Evolutionary conservation across 345 rosid species (phyloP).

Genomic region (Salix exigua): DNA sequence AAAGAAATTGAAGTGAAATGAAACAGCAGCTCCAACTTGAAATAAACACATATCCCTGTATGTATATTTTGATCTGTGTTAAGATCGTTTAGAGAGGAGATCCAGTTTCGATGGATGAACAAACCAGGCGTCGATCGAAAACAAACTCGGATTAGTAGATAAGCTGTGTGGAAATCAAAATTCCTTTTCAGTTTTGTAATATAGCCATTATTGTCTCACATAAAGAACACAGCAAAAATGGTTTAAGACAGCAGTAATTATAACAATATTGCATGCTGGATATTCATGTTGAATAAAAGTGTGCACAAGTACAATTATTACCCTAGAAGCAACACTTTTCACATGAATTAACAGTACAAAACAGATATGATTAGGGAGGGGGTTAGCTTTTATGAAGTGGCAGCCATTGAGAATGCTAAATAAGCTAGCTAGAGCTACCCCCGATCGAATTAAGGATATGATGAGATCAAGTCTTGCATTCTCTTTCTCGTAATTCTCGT

Average conservation of each 20-base stretch:
- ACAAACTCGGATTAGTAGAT: not conserved
- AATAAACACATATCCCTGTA: too few species aligned
- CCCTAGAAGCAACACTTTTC: not conserved
- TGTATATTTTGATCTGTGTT: too few species aligned
- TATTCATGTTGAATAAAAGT: constrained; percentile 20
- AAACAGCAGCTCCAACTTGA: not conserved
- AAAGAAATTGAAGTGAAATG: not conserved
- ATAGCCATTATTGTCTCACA: not conserved
- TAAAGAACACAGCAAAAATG: not conserved
- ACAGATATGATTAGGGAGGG: constrained; percentile 15
- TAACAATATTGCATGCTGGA: constrained; percentile 3
- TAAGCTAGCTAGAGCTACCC: not conserved
- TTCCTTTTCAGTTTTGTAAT: not conserved
- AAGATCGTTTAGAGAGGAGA: too few species aligned
- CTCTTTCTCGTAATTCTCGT: too few species aligned
- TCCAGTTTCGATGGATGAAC: too few species aligned
- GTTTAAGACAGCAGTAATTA: constrained; percentile 16
- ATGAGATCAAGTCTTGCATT: not conserved
- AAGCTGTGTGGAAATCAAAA: not conserved
- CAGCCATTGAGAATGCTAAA: constrained; percentile 2
- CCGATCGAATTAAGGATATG: not conserved
- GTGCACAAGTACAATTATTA: not conserved
- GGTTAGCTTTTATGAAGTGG: constrained; percentile 5
- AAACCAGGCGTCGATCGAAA: too few species aligned
- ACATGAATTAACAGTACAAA: not conserved